Base-by-base conservation (phyloP, 1,284 basidiomycete genomes). In the Cryptococcus neoformans region DNA sequence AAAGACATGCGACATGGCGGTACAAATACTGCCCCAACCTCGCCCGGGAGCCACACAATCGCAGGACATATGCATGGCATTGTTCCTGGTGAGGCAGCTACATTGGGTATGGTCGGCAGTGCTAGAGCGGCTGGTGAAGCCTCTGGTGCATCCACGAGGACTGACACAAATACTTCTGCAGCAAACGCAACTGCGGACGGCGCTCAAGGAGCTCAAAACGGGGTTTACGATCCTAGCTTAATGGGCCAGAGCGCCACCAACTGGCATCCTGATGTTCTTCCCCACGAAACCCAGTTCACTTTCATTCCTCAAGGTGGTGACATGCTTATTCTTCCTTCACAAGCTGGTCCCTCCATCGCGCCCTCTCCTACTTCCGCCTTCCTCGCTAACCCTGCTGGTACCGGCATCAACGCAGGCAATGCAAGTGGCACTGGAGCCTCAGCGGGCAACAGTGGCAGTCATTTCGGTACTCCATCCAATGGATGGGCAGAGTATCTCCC, bases 251-350 rank as follows among this genome's bases (percentile, higher is more conserved):
- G 50, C 37, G 58, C 62, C 36, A 41, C 11, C 14, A 58, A 55
- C 34, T 72, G 69, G 69, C 65, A 66, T 9, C 57, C 63, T n/a
- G 71, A 72, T 49, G 44, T 67, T 38, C 44, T 72, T 21, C 54
- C 58, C 40, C 53, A 48, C 21, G 56, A 61, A 28, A 59, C 66
- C 3, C 73, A 76, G 21, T 76, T 76, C 48, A 63, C 68, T 1
- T 76, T 72, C 51, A 71, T 76, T 35, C 74, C 72, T 6, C 72
- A 72, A 55, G 74, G 74, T 11, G 73, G 73, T 21, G 74, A 76
- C 57, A 75, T 75, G 73, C 74, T 76, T 71, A 76, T 76, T 35
- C 54, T 76, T 14, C 74, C 74, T 0, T 73, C 71, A 0, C 67
- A 68, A n/a, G 74, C 74, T 16, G 74, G 74, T 3, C 72, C 71